Evolutionary conservation across 116 monocot genomes (phyloP), one percentile per base, ranked within the genome.

Genomic region (Papilionanthe hybrid): DNA sequence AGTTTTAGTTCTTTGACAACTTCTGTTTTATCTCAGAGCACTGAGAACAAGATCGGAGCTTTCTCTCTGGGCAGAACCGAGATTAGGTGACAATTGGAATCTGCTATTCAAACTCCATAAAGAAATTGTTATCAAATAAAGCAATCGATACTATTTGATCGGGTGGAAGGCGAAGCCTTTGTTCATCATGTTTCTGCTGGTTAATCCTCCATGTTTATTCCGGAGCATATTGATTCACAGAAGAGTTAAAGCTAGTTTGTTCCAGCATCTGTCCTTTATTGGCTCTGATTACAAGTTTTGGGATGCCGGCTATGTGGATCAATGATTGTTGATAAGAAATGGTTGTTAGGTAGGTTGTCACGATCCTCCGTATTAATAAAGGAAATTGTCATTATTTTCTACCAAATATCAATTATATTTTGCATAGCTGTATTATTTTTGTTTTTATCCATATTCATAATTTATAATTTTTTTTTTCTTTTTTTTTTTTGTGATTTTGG

Each of bases 41-140:
- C 20, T 44, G 73, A 73, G 6, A 92, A 86, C 75, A 79, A 87
- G 68, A 82, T 95, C 63, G 95, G 95, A 69, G 88, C 89, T 9
- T 84, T 83, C 41, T 95, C 93, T 53, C 86, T 91, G 75, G 93
- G 89, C 5, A 89, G 95, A 83, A 86, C 87, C 22, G 84, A 95
- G 25, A 95, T 95, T 45, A 79, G 95, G 13, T 95, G 85, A 92
- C 43, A 20, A 73, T 10, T 7, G 73, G 73, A 8, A 27, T 32
- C 32, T 32, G 1, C 37, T 28, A 3, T 71, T 37, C 17, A 11
- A 71, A 37, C 5, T 37, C 18, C 37, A 0, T 3, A 17, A 71
- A 28, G 32, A 32, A 53, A 53, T 15, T 53, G 13, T 15, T 15
- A 53, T 15, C 15, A 18, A 53, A 53, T 53, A 53, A 53, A 53